Conservation (phyloP, 345 rosid genomes). For the Nephelium lappaceum region DNA sequence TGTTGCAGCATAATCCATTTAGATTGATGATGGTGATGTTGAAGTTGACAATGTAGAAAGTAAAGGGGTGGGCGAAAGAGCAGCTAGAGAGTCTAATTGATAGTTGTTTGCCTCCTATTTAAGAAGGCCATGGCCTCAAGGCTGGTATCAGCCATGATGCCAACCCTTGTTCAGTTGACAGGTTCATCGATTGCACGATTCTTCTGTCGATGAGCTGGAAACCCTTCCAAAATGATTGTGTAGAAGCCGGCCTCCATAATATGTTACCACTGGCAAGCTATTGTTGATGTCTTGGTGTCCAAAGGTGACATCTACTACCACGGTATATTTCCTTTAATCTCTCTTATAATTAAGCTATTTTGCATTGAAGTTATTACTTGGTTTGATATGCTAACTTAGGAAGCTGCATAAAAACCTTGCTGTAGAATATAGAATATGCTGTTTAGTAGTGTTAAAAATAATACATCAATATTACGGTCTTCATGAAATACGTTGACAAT, state of each 20-base stretch:
- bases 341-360: slow-evolving; percentile 15
- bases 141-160: slow-evolving; percentile 66
- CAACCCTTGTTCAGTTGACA: slow-evolving; percentile 88
- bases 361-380: slow-evolving; percentile 11
- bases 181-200: slow-evolving; percentile 93
- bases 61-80: slow-evolving; percentile 35
- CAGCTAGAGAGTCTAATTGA: slow-evolving; percentile 70
- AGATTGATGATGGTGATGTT: slow-evolving; percentile 54
- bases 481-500: too few species aligned
- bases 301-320: slow-evolving; percentile 79
- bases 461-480: too few species aligned
- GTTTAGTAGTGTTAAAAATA: neutral
- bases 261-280: slow-evolving; percentile 91
- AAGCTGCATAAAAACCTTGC: neutral
- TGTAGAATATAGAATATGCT: neutral
- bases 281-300: slow-evolving; percentile 76
- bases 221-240: slow-evolving; percentile 94
- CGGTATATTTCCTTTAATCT: slow-evolving; percentile 53
- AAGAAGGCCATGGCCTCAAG: slow-evolving; percentile 16
- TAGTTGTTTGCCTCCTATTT: slow-evolving; percentile 54
- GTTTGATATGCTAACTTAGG: slow-evolving; percentile 10
- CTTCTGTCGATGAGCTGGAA: slow-evolving; percentile 88
- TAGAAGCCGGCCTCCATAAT: slow-evolving; percentile 92
- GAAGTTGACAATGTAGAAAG: slow-evolving; percentile 54
- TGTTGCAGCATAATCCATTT: slow-evolving; percentile 98